Percentiles rank a stretch among this genome's conserved stretches.
Evolutionary conservation across 2,329 filamentous ascomycete species (phyloP).

Genomic region (Cephalotrichum gorgonifer): DNA sequence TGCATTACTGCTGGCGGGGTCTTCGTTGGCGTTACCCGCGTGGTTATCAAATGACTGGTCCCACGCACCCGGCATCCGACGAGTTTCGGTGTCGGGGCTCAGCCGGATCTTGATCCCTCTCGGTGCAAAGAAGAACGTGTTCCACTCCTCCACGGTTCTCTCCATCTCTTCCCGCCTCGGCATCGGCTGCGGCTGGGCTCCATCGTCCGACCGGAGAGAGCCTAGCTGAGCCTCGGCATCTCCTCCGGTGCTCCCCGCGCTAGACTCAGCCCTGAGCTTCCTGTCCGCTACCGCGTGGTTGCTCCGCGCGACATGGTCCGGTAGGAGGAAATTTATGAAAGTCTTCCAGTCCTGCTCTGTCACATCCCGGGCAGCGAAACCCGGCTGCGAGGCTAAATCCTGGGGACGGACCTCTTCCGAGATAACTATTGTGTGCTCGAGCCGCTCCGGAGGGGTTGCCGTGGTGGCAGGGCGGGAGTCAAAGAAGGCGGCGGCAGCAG

Average conservation of each 20-base stretch:
- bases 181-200: conserved; percentile 10
- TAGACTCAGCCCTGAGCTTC: conserved; percentile 33
- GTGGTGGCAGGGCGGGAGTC: conserved; percentile 27
- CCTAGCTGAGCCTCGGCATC: conserved; percentile 30
- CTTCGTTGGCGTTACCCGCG: not conserved
- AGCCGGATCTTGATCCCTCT: conserved; percentile 34
- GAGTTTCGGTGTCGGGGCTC: conserved; percentile 10
- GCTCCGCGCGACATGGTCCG: conserved; percentile 29
- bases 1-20: not conserved
- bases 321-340: conserved; percentile 46
- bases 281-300: conserved; percentile 39
- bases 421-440: conserved; percentile 25
- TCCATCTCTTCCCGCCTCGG: conserved; percentile 19
- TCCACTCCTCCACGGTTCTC: conserved; percentile 41
- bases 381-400: conserved; percentile 31
- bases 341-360: conserved; percentile 46
- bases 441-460: conserved; percentile 15
- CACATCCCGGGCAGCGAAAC: conserved; percentile 31
- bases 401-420: conserved; percentile 23
- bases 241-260: conserved; percentile 16
- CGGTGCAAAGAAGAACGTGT: conserved; percentile 43
- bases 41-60: conserved; percentile 17
- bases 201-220: not conserved
- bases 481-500: conserved; percentile 28
- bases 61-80: conserved; percentile 21